These are phyloP conservation scores for Aspergillus diversus DNA, from an alignment of 495 filamentous ascomycete genomes.

Conservation along the genomic window DNA sequence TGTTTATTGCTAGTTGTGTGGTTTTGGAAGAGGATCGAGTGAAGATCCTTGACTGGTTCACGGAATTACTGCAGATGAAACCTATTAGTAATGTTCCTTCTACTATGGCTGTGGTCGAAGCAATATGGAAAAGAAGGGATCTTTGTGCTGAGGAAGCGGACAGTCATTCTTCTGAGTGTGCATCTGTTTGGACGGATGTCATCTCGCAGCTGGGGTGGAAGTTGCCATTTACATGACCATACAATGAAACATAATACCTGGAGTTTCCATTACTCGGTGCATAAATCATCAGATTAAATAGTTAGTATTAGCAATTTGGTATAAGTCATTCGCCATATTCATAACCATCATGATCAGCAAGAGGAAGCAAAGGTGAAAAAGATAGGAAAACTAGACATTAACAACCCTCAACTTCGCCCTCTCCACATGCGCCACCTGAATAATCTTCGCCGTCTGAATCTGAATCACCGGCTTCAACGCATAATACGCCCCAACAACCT, in stretches of 20 bases:
- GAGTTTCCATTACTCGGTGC: not conserved
- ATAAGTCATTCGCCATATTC: too few relatives aligned
- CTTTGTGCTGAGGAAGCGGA: not conserved
- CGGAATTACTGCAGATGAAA: constrained; percentile 1
- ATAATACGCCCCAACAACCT: constrained; percentile 5
- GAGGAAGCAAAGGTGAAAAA: not conserved
- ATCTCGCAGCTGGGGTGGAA: constrained; percentile 3
- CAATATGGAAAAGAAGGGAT: constrained; percentile 8
- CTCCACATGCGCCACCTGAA: not conserved
- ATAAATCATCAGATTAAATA: not conserved
- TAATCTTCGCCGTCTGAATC: not conserved
- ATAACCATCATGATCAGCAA: not conserved
- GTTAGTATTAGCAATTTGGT: not conserved
- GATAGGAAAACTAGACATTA: not conserved
- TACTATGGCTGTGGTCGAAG: constrained; percentile 7
- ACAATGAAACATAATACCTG: too few relatives aligned
- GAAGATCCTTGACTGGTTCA: constrained; percentile 8
- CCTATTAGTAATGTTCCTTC: constrained; percentile 12
- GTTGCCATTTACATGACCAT: constrained; percentile 4
- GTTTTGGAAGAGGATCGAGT: constrained; percentile 9
- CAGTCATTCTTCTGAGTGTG: not conserved
- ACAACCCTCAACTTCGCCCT: not conserved
- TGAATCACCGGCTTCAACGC: not conserved
- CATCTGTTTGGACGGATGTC: not conserved
- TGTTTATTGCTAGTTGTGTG: constrained; percentile 10